Conservation (phyloP, 352 stramenopile genomes). For the Hyaloperonospora brassicae region DNA sequence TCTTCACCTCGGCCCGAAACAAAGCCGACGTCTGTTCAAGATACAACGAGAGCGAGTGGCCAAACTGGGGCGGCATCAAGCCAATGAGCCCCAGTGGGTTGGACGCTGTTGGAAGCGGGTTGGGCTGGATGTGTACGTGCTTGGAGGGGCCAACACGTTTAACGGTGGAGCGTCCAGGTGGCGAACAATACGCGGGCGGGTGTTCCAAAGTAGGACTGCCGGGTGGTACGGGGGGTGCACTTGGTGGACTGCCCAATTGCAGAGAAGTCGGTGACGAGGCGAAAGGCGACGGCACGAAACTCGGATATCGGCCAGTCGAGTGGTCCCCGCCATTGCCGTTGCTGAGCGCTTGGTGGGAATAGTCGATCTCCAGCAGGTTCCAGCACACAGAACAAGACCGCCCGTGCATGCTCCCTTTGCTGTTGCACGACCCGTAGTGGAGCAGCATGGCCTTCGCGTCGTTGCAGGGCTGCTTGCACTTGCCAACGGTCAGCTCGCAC, state of each 20-base stretch:
- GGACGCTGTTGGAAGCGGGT: slow-evolving; percentile 58
- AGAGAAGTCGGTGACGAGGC: slow-evolving; percentile 18
- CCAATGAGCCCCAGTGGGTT: slow-evolving; percentile 62
- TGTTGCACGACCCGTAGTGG: slow-evolving; percentile 53
- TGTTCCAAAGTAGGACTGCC: slow-evolving; percentile 13
- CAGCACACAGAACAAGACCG: slow-evolving; percentile 45
- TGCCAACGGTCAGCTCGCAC: slow-evolving; percentile 51
- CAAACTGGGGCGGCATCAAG: slow-evolving; percentile 46
- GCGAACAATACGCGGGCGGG: slow-evolving; percentile 20
- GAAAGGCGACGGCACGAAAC: slow-evolving; percentile 18
- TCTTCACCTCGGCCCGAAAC: slow-evolving; percentile 61
- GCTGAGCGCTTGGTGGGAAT: slow-evolving; percentile 48
- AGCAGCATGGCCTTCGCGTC: slow-evolving; percentile 73
- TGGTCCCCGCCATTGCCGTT: slow-evolving; percentile 13
- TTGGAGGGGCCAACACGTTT: slow-evolving; percentile 22
- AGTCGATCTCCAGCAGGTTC: slow-evolving; percentile 65
- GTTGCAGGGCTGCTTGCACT: slow-evolving; percentile 62
- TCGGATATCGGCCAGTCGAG: slow-evolving; percentile 12
- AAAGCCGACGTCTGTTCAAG: slow-evolving; percentile 61
- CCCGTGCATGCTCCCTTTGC: slow-evolving; percentile 34
- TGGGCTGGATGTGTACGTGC: slow-evolving; percentile 71
- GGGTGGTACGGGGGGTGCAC: slow-evolving; percentile 12
- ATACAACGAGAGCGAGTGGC: slow-evolving; percentile 58
- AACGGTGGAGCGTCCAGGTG: slow-evolving; percentile 13
- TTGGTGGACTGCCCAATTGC: slow-evolving; percentile 13